Conservation (phyloP, 2,329 filamentous ascomycete genomes). For the Fusarium sp. region DNA sequence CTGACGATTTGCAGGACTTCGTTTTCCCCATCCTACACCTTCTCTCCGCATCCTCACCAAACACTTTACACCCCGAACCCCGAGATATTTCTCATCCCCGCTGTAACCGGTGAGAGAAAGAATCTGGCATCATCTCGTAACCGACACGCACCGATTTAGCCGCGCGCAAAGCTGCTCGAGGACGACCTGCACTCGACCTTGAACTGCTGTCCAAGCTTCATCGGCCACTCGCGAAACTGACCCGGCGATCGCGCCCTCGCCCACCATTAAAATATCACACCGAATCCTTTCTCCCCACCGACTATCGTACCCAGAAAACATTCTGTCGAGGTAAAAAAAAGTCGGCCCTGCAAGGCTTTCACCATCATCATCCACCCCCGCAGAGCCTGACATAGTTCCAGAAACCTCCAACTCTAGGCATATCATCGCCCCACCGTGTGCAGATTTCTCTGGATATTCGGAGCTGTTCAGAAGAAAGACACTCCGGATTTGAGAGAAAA, state of each 20-base stretch:
- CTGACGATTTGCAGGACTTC: slow-evolving; percentile 52
- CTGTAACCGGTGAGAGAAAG: slow-evolving; percentile 18
- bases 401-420: slow-evolving; percentile 11
- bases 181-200: slow-evolving; percentile 58
- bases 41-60: slow-evolving; percentile 47
- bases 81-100: slow-evolving; percentile 28
- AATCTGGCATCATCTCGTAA: slow-evolving; percentile 7
- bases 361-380: slow-evolving; percentile 4
- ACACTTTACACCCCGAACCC: slow-evolving; percentile 34
- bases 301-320: not conserved
- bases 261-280: slow-evolving; percentile 7
- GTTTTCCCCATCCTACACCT: slow-evolving; percentile 46
- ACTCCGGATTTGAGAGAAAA: slow-evolving; percentile 50
- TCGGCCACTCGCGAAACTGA: slow-evolving; percentile 30
- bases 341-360: not conserved
- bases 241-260: slow-evolving; percentile 24
- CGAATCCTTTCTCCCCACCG: not conserved
- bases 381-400: slow-evolving; percentile 18
- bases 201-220: slow-evolving; percentile 46
- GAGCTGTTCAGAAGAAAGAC: slow-evolving; percentile 50
- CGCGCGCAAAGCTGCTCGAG: slow-evolving; percentile 50
- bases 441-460: slow-evolving; percentile 20
- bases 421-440: slow-evolving; percentile 21
- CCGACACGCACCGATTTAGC: slow-evolving; percentile 31
- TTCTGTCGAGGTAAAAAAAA: slow-evolving; percentile 4